Base-by-base conservation (phyloP, 352 stramenopile genomes). In the Globisporangium cystogenes region DNA sequence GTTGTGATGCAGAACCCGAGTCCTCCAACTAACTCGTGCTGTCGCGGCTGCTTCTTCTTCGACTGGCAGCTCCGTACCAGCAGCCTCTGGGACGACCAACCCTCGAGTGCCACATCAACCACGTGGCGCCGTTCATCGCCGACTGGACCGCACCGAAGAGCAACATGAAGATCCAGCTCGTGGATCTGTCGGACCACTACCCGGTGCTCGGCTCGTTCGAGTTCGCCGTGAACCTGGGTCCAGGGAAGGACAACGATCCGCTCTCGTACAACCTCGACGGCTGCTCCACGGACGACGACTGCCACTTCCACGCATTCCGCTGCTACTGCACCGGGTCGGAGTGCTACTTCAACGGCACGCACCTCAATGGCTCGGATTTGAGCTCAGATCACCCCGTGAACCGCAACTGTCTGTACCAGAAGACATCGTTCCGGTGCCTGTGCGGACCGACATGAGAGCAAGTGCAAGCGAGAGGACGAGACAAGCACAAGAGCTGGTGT, bases 121-220 rank as follows among this genome's bases (percentile, higher is more conserved):
- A 79, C 63, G 74, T 88, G 15, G 15, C 50, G 16, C 63, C 59
- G 24, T 91, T 93, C 46, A 59, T 65, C 4, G 78, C 77, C 24
- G 73, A 85, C 45, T 93, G 82, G 82, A 87, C 74, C 14, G 70
- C 64, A 0, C 57, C 74, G 3, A 54, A 85, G 60, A 76, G 65
- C 51, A 72, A 72, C 49, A 67, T 62, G 53, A 72, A 73, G 48
- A 82, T 93, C 51, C 52, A 71, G 7, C 48, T 91, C 14, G 55
- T 87, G 4, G 82, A 93, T 40, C 46, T 90, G 11, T 91, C 80
- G 7, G 82, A 93, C 46, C 82, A 93, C 55, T 93, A 87, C 47
- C 82, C 82, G 0, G 82, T 93, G 39, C 64, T 82, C 5, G 75
- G 70, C 12, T 74, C 75, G 48, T 89, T 91, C 36, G 67, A 78